Evolutionary conservation across 2,329 filamentous ascomycete species (phyloP).

Genomic region (Diplodia intermedia): DNA sequence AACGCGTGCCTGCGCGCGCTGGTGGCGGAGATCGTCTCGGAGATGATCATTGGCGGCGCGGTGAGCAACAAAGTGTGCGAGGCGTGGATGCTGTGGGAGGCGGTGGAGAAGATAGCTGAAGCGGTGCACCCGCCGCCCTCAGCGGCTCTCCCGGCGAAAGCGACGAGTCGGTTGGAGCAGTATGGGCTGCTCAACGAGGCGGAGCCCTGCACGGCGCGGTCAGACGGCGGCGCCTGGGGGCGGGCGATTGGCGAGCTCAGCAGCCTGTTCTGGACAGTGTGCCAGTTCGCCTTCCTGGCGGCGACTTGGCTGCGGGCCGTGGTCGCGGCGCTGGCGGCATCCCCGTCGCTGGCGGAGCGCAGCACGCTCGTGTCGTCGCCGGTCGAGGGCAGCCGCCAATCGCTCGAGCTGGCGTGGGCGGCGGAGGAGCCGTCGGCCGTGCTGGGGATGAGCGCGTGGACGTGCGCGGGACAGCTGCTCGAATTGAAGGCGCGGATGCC

Average conservation of each 20-base stretch:
- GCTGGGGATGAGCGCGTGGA: slow-evolving; percentile 78
- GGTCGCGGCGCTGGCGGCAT: slow-evolving; percentile 68
- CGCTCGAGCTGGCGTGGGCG: slow-evolving; percentile 36
- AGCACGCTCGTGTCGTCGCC: slow-evolving; percentile 44
- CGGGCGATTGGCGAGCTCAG: slow-evolving; percentile 30
- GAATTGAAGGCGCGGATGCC: slow-evolving; percentile 85
- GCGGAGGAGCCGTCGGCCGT: slow-evolving; percentile 60
- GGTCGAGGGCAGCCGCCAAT: slow-evolving; percentile 43
- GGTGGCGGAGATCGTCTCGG: slow-evolving; percentile 85
- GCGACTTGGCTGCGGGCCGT: slow-evolving; percentile 72
- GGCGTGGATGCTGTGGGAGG: slow-evolving; percentile 88
- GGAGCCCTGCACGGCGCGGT: slow-evolving; percentile 35
- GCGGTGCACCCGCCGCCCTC: slow-evolving; percentile 49
- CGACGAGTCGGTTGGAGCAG: slow-evolving; percentile 55
- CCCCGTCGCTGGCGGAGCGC: slow-evolving; percentile 70
- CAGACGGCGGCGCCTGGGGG: slow-evolving; percentile 6
- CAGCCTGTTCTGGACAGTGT: slow-evolving; percentile 58
- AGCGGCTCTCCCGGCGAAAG: slow-evolving; percentile 38
- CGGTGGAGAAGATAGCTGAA: slow-evolving; percentile 73
- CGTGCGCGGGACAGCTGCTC: slow-evolving; percentile 73
- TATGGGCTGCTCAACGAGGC: slow-evolving; percentile 60
- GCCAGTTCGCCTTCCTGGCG: slow-evolving; percentile 59
- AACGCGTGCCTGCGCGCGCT: slow-evolving; percentile 85
- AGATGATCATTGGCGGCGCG: slow-evolving; percentile 85
- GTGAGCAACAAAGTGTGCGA: slow-evolving; percentile 82